These are phyloP conservation scores for Arabidopsis thaliana DNA, from an alignment of 345 rosid species.

Conservation along the genomic window DNA sequence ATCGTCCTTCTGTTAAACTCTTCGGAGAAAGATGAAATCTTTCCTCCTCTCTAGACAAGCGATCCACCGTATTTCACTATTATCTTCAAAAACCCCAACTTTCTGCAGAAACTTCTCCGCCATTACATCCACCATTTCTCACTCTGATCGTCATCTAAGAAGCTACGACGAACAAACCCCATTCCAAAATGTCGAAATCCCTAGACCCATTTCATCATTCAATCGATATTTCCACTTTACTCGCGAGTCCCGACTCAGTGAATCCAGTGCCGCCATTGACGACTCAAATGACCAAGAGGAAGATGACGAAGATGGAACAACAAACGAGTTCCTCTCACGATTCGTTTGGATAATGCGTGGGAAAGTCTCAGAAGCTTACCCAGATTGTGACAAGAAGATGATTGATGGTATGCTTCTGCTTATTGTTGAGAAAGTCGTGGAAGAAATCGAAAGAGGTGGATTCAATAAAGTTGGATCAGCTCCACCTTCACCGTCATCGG, in stretches of 20 bases:
- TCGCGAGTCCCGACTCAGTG: constrained; percentile 42
- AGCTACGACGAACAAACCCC: constrained; percentile 26
- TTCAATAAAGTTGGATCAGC: constrained; percentile 50
- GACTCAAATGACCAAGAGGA: constrained; percentile 43
- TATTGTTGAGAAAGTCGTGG: constrained; percentile 71
- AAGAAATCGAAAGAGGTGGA: constrained; percentile 72
- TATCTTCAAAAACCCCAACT: constrained; percentile 34
- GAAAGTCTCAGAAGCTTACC: constrained; percentile 65
- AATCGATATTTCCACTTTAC: constrained; percentile 52
- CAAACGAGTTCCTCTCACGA: constrained; percentile 80
- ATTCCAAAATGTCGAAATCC: constrained; percentile 22
- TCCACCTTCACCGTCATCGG: constrained; percentile 43
- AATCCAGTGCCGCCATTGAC: constrained; percentile 38
- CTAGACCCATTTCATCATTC: constrained; percentile 32
- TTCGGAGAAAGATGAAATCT: constrained; percentile 47
- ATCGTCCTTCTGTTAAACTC: constrained; percentile 9
- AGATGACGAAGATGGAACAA: constrained; percentile 57
- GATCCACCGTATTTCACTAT: constrained; percentile 44
- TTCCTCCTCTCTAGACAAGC: constrained; percentile 48
- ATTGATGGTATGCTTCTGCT: constrained; percentile 77
- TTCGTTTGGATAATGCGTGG: constrained; percentile 84
- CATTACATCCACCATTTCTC: constrained; percentile 35
- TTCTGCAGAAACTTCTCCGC: constrained; percentile 41
- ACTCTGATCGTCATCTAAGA: constrained; percentile 19
- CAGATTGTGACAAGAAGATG: constrained; percentile 63